Conservation (phyloP, 495 filamentous ascomycete species). For the Talaromyces borbonicus region DNA sequence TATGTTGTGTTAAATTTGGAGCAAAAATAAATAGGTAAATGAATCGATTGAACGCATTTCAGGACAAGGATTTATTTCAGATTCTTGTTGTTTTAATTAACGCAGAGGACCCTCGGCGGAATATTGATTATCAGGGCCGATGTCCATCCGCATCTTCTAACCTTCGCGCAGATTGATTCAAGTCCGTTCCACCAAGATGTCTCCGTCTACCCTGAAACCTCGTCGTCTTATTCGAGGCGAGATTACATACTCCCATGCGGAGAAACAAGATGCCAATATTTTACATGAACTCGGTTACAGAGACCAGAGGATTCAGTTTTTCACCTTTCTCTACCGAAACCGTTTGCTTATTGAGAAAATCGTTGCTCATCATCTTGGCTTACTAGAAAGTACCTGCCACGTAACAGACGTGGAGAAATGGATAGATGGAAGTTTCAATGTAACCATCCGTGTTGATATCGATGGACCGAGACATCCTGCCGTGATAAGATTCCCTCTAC, state of each 20-base stretch:
- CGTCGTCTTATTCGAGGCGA: slow-evolving; percentile 7
- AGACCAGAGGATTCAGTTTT: slow-evolving; percentile 13
- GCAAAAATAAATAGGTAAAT: too few relatives aligned
- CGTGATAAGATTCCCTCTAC: slow-evolving; percentile 26
- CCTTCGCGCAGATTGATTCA: too few relatives aligned
- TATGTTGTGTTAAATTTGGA: too few relatives aligned
- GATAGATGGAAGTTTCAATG: slow-evolving; percentile 26
- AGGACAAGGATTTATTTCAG: too few relatives aligned
- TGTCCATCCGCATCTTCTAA: too few relatives aligned
- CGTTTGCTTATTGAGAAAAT: slow-evolving; percentile 8
- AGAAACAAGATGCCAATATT: slow-evolving; percentile 16
- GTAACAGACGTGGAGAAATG: slow-evolving; percentile 17
- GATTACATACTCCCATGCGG: slow-evolving; percentile 16
- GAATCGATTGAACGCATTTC: too few relatives aligned
- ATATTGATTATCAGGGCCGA: too few relatives aligned
- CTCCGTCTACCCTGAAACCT: too few relatives aligned
- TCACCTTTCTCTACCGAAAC: slow-evolving; percentile 12
- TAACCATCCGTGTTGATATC: slow-evolving; percentile 22
- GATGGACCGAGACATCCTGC: slow-evolving; percentile 10
- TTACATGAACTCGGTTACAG: slow-evolving; percentile 17
- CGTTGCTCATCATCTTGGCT: slow-evolving; percentile 15
- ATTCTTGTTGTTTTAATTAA: too few relatives aligned
- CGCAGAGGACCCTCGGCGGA: too few relatives aligned
- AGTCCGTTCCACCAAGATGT: too few relatives aligned
- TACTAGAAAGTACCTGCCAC: slow-evolving; percentile 9